Base-by-base conservation (phyloP, 2,329 filamentous ascomycete genomes). In the Fonsecaea multimorphosa region DNA sequence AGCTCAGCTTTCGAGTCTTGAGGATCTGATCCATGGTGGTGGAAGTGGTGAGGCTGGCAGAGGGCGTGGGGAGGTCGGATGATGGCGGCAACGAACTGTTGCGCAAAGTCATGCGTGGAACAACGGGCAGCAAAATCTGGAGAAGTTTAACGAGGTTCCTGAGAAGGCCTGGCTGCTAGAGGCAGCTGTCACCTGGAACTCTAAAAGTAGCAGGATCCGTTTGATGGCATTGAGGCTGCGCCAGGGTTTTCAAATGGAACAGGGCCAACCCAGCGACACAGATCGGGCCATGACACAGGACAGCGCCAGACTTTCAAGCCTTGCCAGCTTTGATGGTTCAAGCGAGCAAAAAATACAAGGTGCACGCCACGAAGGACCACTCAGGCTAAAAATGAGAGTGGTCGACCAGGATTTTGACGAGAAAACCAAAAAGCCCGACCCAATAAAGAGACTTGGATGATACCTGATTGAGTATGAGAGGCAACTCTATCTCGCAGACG, bases 21-120 rank as follows among this genome's bases (percentile, higher is more conserved):
- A 71, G 58, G 5, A 57, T 51, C 60, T 70, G 61, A 31, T 71
- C 68, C 70, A 72, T 73, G 55, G 40, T 52, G 27, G 22, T n/a
- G 11, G 54, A 19, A 22, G 51, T 1, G 11, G 22, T 6, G 38
- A 54, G 36, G 31, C 19, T 27, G 31, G 58, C 24, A 36, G 63
- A 49, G 7, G 52, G 22, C 49, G 55, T 24, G 27, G 46, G 9
- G 22, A 64, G 60, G 53, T 56, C 36, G 36, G 53, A 38, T 34
- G 49, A 53, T 52, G 59, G 40, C 51, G 36, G 36, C 12, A 31
- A 60, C 22, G 60, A 58, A 58, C 29, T 19, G 16, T 52, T 12
- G 27, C 19, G 40, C 38, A 52, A 46, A 64, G 40, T 11, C 59
- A 63, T 64, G 38, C 51, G 49, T 29, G 46, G 55, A 32, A n/a